Percentiles rank a stretch among this genome's conserved stretches.
phyloP scores from a whole-genome alignment of 768 basidiomycete genomes.

The Termitomyces sp. region DNA sequence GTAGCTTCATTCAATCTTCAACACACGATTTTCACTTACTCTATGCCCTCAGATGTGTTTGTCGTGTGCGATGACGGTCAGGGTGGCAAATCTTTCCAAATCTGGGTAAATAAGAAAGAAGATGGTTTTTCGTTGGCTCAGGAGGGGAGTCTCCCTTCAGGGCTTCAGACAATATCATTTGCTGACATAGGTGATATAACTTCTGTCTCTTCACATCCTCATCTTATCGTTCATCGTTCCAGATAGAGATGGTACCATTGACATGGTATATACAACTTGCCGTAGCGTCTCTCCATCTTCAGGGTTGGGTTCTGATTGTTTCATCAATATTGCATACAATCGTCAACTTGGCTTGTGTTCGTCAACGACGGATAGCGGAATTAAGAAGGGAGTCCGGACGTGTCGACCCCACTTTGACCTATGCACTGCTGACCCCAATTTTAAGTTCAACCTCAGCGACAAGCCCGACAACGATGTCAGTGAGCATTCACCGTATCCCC shows the following conservation, averaged over 20 bases:
- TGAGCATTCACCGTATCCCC: background rate
- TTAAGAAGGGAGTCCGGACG: constrained; percentile 43
- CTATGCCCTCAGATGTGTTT: no score
- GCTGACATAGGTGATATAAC: constrained; percentile 74
- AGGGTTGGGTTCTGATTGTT: constrained; percentile 73
- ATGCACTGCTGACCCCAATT: constrained; percentile 76
- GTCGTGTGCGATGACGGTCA: constrained; percentile 72
- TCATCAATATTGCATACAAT: constrained; percentile 91
- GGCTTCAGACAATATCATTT: constrained; percentile 77
- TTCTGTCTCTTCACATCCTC: background rate
- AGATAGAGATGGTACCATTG: constrained; percentile 97
- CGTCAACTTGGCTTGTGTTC: constrained; percentile 81
- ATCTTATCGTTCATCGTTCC: background rate
- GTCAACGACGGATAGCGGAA: constrained; percentile 42
- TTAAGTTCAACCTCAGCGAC: constrained; percentile 66
- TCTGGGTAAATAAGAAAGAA: constrained; percentile 87
- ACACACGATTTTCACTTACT: no score
- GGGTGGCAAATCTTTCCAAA: constrained; percentile 68
- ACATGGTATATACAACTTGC: constrained; percentile 90
- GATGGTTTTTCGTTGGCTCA: constrained; percentile 69
- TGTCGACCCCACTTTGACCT: constrained; percentile 80
- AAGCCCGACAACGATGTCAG: constrained; percentile 47
- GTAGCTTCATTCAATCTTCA: constrained; percentile 26
- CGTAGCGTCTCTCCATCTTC: constrained; percentile 56
- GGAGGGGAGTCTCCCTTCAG: constrained; percentile 65